These are phyloP conservation scores for Pestalotiopsis sp. DNA, from an alignment of 2,329 filamentous ascomycete species.

Conservation along the genomic window DNA sequence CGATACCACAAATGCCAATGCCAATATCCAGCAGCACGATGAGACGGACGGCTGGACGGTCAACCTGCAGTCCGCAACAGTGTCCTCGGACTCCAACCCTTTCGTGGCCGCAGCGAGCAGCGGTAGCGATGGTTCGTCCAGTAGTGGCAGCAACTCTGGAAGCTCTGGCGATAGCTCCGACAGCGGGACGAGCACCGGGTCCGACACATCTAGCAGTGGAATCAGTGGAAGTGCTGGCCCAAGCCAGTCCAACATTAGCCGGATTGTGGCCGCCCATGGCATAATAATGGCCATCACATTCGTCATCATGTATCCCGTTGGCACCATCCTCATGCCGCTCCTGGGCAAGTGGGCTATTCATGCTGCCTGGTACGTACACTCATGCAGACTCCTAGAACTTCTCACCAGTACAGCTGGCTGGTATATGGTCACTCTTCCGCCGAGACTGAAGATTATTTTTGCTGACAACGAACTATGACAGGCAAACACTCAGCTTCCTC, in stretches of 20 bases:
- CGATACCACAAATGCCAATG: constrained; percentile 39
- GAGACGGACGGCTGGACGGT: constrained; percentile 42
- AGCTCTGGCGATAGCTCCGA: constrained; percentile 14
- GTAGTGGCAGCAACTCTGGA: constrained; percentile 15
- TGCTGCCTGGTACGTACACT: constrained; percentile 36
- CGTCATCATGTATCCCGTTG: constrained; percentile 59
- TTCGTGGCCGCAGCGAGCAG: constrained; percentile 35
- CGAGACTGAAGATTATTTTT: background rate
- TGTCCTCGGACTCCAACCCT: constrained; percentile 52
- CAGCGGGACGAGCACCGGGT: constrained; percentile 6
- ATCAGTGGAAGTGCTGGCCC: constrained; percentile 13
- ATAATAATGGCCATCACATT: constrained; percentile 63
- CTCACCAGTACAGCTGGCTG: background rate
- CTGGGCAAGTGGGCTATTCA: constrained; percentile 60
- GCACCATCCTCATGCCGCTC: constrained; percentile 60
- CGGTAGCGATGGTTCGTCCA: constrained; percentile 9
- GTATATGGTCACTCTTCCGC: background rate
- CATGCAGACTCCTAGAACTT: background rate
- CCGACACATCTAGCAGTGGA: constrained; percentile 10
- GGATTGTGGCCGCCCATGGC: constrained; percentile 48
- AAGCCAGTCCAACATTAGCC: constrained; percentile 16
- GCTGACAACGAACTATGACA: background rate
- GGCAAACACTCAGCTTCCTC: constrained; percentile 53
- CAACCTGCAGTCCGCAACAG: constrained; percentile 47
- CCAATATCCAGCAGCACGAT: constrained; percentile 48